A percentile compares a stretch with the other conserved stretches of the same genome.
Conservation (phyloP, 345 rosid genomes). For the Iberis pinnata region DNA sequence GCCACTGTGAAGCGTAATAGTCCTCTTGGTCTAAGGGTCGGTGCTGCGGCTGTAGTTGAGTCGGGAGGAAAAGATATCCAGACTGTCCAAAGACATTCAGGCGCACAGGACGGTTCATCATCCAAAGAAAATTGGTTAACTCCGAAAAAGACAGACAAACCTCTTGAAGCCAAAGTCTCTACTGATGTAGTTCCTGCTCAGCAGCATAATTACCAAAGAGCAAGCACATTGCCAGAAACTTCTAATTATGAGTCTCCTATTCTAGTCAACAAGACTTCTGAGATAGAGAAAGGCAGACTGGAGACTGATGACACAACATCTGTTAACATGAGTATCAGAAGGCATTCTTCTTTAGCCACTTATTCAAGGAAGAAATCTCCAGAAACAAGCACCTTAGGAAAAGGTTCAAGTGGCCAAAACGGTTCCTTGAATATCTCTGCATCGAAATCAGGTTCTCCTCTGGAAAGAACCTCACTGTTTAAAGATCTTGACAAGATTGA, state of each 20-base stretch:
- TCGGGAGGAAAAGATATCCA: conserved; percentile 24
- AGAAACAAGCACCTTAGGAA: conserved; percentile 32
- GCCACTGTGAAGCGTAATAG: conserved; percentile 38
- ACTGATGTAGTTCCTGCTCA: conserved; percentile 18
- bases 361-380: conserved; percentile 48
- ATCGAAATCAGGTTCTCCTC: conserved; percentile 26
- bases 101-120: conserved; percentile 27
- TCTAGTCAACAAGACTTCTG: conserved; percentile 18
- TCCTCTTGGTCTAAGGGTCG: conserved; percentile 40
- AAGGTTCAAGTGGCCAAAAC: conserved; percentile 23
- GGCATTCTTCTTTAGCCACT: conserved; percentile 31
- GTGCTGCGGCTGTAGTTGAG: conserved; percentile 26
- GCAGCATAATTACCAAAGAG: conserved; percentile 21
- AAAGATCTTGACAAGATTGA: conserved; percentile 30
- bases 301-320: conserved; percentile 22
- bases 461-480: conserved; percentile 19
- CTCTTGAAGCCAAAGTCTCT: conserved; percentile 29
- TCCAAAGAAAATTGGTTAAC: conserved; percentile 28
- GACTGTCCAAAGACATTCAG: conserved; percentile 12
- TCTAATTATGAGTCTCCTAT: conserved; percentile 4
- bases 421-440: conserved; percentile 28
- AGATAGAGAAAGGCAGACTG: conserved; percentile 14
- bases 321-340: conserved; percentile 30
- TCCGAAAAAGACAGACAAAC: conserved; percentile 28
- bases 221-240: conserved; percentile 10